These are phyloP conservation scores for Hymenoscyphus occultus DNA, from an alignment of 2,329 filamentous ascomycete genomes.

Conservation along the genomic window DNA sequence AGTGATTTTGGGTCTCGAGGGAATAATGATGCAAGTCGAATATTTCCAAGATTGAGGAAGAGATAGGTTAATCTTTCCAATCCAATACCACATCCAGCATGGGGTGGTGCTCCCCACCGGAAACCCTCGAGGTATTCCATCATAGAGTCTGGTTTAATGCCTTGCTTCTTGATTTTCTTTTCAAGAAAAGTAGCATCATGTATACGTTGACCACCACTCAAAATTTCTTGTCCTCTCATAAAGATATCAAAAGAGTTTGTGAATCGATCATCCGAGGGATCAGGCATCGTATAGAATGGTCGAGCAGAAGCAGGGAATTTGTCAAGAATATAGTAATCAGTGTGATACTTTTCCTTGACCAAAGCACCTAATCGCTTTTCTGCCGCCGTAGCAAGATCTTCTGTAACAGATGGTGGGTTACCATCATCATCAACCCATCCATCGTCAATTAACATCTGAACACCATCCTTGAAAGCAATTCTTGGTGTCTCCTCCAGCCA, in stretches of 20 bases:
- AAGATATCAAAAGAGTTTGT: constrained; percentile 98
- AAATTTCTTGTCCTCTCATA: constrained; percentile 86
- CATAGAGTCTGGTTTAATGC: constrained; percentile 78
- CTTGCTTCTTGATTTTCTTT: constrained; percentile 70
- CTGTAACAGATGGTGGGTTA: constrained; percentile 63
- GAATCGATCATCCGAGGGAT: constrained; percentile 65
- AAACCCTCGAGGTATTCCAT: constrained; percentile 88
- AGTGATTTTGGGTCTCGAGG: constrained; percentile 86
- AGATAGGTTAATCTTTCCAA: constrained; percentile 86
- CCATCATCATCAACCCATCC: constrained; percentile 77
- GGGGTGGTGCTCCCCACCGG: constrained; percentile 82
- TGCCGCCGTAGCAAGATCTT: constrained; percentile 81
- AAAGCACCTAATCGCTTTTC: constrained; percentile 83
- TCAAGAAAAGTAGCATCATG: constrained; percentile 74
- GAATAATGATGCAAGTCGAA: constrained; percentile 83
- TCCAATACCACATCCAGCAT: constrained; percentile 86
- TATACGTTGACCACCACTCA: constrained; percentile 90
- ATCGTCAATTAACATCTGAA: constrained; percentile 75
- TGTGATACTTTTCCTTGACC: constrained; percentile 80
- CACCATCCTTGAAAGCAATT: constrained; percentile 74
- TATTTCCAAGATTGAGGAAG: constrained; percentile 81
- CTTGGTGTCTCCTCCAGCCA: constrained; percentile 84
- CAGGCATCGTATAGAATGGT: constrained; percentile 89
- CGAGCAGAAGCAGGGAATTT: constrained; percentile 83
- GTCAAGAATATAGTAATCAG: constrained; percentile 92